Base-by-base conservation (phyloP, 768 basidiomycete genomes). In the Leucosporidium creatinivorum region DNA sequence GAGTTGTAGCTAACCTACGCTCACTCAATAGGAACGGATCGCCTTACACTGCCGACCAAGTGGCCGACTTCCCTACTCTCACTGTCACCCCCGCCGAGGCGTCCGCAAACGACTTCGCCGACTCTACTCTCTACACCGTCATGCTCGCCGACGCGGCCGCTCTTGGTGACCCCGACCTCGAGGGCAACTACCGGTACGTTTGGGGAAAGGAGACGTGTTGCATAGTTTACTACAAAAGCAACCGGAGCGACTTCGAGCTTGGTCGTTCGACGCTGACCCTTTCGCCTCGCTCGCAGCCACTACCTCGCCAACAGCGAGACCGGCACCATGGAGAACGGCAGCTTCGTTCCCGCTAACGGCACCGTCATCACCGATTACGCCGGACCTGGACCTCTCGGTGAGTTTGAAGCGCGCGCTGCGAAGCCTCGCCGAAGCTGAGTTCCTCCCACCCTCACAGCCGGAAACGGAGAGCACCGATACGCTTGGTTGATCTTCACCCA, bases 401-500 rank as follows among this genome's bases (percentile, higher is more conserved):
- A 17, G 19, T 54, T 25, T 3, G 52, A 54, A 54, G 26, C 39
- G 10, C 15, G 2, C 39, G 39, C 8, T 13, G 39, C 39, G 3
- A 13, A 44, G 8, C 39, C 13, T 44, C 39, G 8, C 39, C 1
- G 52, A 30, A 28, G 26, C 52, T 54, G 52, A 54, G 18, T 15
- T 30, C 26, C 25, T 25, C 15, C 8, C 26, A 58, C 21, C n/a
- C 61, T 62, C 6, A 54, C 65, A 50, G 52, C 58, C 3, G 71
- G 71, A 47, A 67, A 59, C 23, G 71, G 67, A 17, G 58, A 50
- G 23, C 67, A 68, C 59, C 66, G 68, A 61, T 76, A 76, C 70
- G 70, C 73, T 18, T 66, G 65, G 52, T 63, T 75, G 50, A 19
- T 75, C 7, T 75, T 72, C 62, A 51, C 30, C 1, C 70, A 76